phyloP scores from a whole-genome alignment of 257 asterid species.

The Anisodus acutangulus region DNA sequence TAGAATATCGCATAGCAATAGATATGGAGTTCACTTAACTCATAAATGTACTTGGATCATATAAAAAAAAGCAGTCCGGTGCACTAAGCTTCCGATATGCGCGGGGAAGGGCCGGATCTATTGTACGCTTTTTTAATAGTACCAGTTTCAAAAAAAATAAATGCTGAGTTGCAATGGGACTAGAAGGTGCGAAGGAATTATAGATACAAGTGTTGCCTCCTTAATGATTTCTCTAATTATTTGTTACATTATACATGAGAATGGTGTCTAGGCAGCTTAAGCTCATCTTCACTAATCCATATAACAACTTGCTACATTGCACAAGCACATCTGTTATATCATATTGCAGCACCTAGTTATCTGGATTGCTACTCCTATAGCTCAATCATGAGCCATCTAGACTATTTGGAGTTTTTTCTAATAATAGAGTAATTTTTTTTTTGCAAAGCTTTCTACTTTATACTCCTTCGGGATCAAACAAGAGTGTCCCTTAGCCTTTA shows the following conservation, averaged over 20 bases:
- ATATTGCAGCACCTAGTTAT: not conserved
- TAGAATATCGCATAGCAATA: not conserved
- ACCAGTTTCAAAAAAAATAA: not conserved
- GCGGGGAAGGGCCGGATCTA: no score
- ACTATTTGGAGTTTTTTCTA: not conserved
- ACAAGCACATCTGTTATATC: not conserved
- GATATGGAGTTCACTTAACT: not conserved
- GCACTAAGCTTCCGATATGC: no score
- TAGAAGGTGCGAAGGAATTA: not conserved
- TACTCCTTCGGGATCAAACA: not conserved
- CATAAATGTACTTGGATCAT: no score
- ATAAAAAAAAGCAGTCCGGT: no score
- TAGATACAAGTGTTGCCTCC: not conserved
- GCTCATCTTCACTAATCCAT: not conserved
- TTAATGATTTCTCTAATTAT: not conserved
- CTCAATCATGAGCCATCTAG: not conserved
- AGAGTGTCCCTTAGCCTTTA: no score
- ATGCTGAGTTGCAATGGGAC: not conserved
- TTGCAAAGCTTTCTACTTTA: not conserved
- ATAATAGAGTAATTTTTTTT: not conserved
- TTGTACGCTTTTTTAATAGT: no score
- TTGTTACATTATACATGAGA: not conserved
- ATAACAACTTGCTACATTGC: not conserved
- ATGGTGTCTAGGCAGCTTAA: not conserved
- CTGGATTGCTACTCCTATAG: not conserved